Evolutionary conservation across 2,329 filamentous ascomycete genomes (phyloP).

Genomic region (Trichoderma semiorbis): DNA sequence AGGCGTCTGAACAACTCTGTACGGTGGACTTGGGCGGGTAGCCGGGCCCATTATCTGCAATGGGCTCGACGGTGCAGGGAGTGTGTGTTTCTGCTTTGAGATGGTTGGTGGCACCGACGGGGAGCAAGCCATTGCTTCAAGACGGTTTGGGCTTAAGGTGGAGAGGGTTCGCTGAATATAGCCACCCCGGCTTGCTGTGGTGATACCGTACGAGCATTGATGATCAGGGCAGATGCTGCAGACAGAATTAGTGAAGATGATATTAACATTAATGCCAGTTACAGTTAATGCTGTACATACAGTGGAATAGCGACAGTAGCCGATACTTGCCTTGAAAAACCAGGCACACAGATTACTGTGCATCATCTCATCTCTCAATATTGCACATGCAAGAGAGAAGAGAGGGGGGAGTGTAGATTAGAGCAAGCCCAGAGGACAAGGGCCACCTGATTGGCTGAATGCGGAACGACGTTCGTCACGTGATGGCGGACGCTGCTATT

Average conservation of each 20-base stretch:
- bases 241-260: not conserved
- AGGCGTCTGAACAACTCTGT: constrained; percentile 6
- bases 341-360: not conserved
- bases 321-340: not conserved
- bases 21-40: not conserved
- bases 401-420: not conserved
- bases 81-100: not conserved
- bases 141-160: not conserved
- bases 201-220: not conserved
- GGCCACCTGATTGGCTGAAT: not conserved
- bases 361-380: not conserved
- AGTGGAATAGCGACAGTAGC: not conserved
- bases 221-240: not conserved
- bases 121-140: not conserved
- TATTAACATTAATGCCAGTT: not conserved
- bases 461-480: not conserved
- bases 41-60: not conserved
- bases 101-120: not conserved
- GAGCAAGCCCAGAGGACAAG: not conserved
- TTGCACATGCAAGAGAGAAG: not conserved
- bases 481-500: not conserved
- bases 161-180: not conserved
- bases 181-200: not conserved
- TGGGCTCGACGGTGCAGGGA: not conserved
- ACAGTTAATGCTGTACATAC: not conserved